A percentile compares a stretch with the other conserved stretches of the same genome.
Conservation (phyloP, 805 yeast genomes). For the Saccharomycopsis javanensis region DNA sequence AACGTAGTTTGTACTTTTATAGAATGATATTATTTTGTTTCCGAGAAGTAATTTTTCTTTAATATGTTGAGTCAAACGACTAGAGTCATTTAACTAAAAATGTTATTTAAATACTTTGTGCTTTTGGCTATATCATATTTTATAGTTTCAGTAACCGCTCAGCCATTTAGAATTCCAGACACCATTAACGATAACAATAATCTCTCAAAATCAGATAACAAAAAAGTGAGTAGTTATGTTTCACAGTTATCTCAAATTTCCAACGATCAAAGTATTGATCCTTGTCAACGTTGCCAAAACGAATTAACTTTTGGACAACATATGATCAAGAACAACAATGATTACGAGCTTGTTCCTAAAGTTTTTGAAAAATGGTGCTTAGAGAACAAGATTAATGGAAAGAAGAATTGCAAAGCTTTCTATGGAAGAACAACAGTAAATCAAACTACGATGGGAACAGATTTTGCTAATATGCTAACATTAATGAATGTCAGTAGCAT, state of each 20-base stretch:
- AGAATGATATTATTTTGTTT: not conserved
- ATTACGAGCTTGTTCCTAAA: slow-evolving; percentile 33
- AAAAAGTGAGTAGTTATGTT: not conserved
- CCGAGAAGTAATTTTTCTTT: not conserved
- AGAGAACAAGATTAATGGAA: slow-evolving; percentile 24
- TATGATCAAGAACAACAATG: slow-evolving; percentile 26
- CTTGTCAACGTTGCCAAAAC: slow-evolving; percentile 30
- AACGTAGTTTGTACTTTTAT: not conserved
- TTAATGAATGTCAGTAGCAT: slow-evolving; percentile 42
- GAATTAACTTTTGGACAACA: slow-evolving; percentile 31
- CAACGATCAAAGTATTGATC: not conserved
- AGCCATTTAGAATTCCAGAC: not conserved
- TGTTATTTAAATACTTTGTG: not conserved
- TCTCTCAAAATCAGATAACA: slow-evolving; percentile 2
- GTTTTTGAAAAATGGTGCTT: slow-evolving; percentile 37
- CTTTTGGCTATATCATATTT: not conserved
- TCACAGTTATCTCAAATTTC: slow-evolving; percentile 4
- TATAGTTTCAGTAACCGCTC: not conserved
- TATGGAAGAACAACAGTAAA: slow-evolving; percentile 32
- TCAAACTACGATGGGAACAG: slow-evolving; percentile 32
- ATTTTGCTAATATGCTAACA: slow-evolving; percentile 41
- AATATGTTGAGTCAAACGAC: not conserved
- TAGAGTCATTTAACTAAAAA: not conserved
- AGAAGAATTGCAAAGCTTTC: slow-evolving; percentile 25
- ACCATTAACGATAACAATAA: not conserved